These are phyloP conservation scores for Fonsecaea monophora DNA, from an alignment of 2,329 filamentous ascomycete genomes.

Conservation along the genomic window DNA sequence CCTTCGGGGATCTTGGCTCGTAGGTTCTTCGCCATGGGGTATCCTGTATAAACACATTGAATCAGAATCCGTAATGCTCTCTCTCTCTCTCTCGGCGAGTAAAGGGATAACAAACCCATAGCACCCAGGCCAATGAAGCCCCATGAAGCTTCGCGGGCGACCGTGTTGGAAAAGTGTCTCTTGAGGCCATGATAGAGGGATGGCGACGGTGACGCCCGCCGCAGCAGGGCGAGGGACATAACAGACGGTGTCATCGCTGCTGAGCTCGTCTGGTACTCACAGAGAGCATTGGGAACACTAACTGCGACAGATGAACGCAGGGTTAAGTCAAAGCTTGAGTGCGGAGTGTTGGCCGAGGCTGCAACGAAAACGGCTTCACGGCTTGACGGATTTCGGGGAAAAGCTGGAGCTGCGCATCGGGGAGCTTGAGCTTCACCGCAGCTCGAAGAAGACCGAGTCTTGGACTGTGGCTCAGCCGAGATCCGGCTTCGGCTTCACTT, in stretches of 20 bases:
- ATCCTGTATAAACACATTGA: slow-evolving; percentile 56
- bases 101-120: slow-evolving; percentile 60
- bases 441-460: slow-evolving; percentile 6
- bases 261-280: slow-evolving; percentile 34
- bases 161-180: slow-evolving; percentile 56
- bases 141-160: slow-evolving; percentile 58
- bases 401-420: slow-evolving; percentile 26
- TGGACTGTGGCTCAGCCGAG: slow-evolving; percentile 17
- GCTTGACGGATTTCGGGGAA: slow-evolving; percentile 21
- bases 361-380: not conserved
- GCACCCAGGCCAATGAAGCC: slow-evolving; percentile 67
- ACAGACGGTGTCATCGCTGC: slow-evolving; percentile 35
- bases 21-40: slow-evolving; percentile 75
- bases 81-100: not conserved
- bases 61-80: slow-evolving; percentile 19
- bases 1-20: slow-evolving; percentile 68
- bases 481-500: not conserved
- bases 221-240: slow-evolving; percentile 29
- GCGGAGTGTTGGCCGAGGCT: slow-evolving; percentile 36
- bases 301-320: slow-evolving; percentile 11
- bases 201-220: slow-evolving; percentile 6
- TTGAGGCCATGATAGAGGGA: slow-evolving; percentile 11
- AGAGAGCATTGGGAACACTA: slow-evolving; percentile 27
- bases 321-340: slow-evolving; percentile 25
- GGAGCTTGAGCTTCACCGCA: not conserved